Percentiles rank a stretch among this genome's conserved stretches.
Conservation (phyloP, 2,329 filamentous ascomycete species). For the Eutypa lata region DNA sequence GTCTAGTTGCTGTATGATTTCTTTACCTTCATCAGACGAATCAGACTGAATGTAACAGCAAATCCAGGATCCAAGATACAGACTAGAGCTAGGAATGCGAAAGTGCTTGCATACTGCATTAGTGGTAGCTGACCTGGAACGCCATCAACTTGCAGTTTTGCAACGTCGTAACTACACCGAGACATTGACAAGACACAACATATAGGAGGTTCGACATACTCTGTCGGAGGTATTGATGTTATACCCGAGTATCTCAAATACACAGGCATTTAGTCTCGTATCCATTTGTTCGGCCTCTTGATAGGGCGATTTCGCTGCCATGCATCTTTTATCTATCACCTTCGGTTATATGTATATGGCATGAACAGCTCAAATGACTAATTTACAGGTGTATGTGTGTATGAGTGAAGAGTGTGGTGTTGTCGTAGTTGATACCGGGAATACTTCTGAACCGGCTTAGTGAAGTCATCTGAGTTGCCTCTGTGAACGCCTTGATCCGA, state of each 20-base stretch:
- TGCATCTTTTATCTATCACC: not conserved
- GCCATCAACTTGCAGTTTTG: too few relatives aligned
- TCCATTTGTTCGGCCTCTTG: not conserved
- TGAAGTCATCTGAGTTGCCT: conserved; percentile 18
- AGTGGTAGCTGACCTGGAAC: too few relatives aligned
- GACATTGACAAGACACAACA: too few relatives aligned
- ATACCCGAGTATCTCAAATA: too few relatives aligned
- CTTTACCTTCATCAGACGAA: not conserved
- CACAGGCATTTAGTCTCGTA: too few relatives aligned
- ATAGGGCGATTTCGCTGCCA: not conserved
- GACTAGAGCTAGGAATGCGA: not conserved
- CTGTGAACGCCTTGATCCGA: conserved; percentile 18
- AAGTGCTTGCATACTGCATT: not conserved
- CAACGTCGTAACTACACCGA: too few relatives aligned
- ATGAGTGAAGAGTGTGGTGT: conserved; percentile 20
- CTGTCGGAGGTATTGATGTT: too few relatives aligned
- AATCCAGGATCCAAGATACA: too few relatives aligned
- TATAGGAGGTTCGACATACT: too few relatives aligned
- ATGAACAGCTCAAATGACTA: not conserved
- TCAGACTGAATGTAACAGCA: not conserved
- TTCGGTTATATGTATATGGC: not conserved
- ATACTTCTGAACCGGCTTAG: conserved; percentile 10
- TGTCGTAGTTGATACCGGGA: conserved; percentile 10
- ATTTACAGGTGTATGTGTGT: not conserved
- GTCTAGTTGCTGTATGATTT: not conserved